Evolutionary conservation across 2,329 filamentous ascomycete species (phyloP).

Genomic region (Emmonsiellopsis sp.): DNA sequence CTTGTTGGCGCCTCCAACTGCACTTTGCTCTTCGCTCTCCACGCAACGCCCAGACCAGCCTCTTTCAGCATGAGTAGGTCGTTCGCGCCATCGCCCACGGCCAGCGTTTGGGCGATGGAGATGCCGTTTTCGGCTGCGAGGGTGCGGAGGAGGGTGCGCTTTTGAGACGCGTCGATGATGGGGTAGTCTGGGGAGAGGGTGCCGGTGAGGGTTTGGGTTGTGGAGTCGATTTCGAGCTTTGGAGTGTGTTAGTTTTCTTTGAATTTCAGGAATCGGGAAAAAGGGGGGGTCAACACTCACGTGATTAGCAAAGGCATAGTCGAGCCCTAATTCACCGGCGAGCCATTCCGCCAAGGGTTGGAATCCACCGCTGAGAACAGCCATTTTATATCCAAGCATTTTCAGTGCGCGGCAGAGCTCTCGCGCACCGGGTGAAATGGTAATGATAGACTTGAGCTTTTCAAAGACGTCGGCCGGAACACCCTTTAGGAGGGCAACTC

Average conservation of each 20-base stretch:
- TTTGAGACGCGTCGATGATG: constrained; percentile 52
- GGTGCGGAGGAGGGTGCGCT: constrained; percentile 44
- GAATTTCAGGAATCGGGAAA: neutral
- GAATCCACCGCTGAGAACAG: constrained; percentile 88
- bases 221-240: constrained; percentile 40
- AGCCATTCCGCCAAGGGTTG: constrained; percentile 82
- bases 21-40: constrained; percentile 55
- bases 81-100: constrained; percentile 56
- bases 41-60: constrained; percentile 53
- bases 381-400: constrained; percentile 72
- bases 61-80: constrained; percentile 56
- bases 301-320: constrained; percentile 83
- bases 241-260: neutral
- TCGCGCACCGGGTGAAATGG: constrained; percentile 70
- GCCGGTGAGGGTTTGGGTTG: constrained; percentile 44
- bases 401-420: constrained; percentile 67
- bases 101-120: constrained; percentile 44
- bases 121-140: constrained; percentile 48
- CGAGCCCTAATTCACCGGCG: constrained; percentile 67
- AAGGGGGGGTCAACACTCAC: constrained; percentile 30
- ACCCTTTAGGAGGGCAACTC: constrained; percentile 71
- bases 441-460: constrained; percentile 62
- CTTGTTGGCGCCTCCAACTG: constrained; percentile 51
- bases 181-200: constrained; percentile 44
- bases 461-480: constrained; percentile 71